These are phyloP conservation scores for Blastocystis sp. DNA, from an alignment of 352 stramenopile genomes.

Conservation along the genomic window DNA sequence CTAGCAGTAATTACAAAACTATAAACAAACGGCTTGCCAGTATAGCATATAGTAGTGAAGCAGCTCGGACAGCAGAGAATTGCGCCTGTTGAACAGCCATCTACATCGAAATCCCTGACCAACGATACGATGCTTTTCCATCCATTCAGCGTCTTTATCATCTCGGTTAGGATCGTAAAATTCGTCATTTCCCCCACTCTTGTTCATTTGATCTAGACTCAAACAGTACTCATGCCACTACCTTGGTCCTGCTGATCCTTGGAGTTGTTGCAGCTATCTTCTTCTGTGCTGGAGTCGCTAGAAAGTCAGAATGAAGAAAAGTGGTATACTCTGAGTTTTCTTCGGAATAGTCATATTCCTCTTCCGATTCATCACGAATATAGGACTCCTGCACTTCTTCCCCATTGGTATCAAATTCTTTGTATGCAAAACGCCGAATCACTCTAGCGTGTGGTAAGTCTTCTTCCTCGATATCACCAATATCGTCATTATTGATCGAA, in stretches of 20 bases:
- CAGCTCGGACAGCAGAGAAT: slow-evolving; percentile 48
- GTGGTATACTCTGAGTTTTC: background rate
- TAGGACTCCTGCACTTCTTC: slow-evolving; percentile 23
- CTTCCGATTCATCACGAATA: background rate
- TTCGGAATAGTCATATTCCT: background rate
- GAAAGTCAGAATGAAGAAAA: background rate
- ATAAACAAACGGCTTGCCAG: background rate
- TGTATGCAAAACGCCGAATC: background rate
- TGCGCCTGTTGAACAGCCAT: background rate
- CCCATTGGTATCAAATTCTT: slow-evolving; percentile 11
- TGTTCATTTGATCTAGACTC: background rate
- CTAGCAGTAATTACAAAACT: background rate
- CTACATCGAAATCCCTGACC: background rate
- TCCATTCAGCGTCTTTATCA: slow-evolving; percentile 18
- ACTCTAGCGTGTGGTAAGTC: background rate
- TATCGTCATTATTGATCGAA: background rate
- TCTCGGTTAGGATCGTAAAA: slow-evolving; percentile 29
- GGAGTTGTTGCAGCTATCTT: background rate
- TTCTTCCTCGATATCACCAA: background rate
- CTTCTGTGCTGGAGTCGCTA: background rate
- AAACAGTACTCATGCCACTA: background rate
- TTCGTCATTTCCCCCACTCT: background rate
- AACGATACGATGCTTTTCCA: background rate
- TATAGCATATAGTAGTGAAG: slow-evolving; percentile 51
- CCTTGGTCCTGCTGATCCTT: background rate